Evolutionary conservation across 208 protist genomes (phyloP).

Genomic region (Wallacemonas sp.): DNA sequence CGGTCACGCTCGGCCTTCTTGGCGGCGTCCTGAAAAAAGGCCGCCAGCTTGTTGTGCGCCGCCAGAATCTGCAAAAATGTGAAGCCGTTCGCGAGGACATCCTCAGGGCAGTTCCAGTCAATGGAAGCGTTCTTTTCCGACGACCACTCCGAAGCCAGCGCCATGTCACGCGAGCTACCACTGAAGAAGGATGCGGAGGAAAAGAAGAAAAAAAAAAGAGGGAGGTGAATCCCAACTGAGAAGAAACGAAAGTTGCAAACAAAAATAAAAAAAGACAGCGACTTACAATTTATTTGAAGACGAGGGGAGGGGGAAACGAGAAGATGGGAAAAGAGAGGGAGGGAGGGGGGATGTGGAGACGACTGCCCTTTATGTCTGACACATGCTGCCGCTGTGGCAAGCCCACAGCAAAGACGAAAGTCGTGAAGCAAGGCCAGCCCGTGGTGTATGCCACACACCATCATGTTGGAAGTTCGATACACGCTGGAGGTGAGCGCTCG

Average conservation of each 20-base stretch:
- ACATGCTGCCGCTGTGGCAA: no score
- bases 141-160: constrained; percentile 53
- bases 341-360: no score
- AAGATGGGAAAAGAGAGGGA: no score
- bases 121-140: constrained; percentile 80
- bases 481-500: no score
- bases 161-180: constrained; percentile 5
- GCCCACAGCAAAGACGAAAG: no score
- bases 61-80: constrained; percentile 75
- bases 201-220: constrained; percentile 31
- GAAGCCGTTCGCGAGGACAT: constrained; percentile 71
- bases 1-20: constrained; percentile 20
- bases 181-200: not conserved
- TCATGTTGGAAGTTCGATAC: no score
- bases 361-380: no score
- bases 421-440: no score
- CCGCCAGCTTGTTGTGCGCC: constrained; percentile 51
- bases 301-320: no score
- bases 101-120: constrained; percentile 65
- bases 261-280: no score
- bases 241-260: not conserved
- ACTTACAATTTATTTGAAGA: no score
- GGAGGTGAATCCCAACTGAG: not conserved
- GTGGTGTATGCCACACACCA: no score
- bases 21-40: constrained; percentile 28